Conservation (phyloP, 2,329 filamentous ascomycete genomes). For the Lachnellula arida region DNA sequence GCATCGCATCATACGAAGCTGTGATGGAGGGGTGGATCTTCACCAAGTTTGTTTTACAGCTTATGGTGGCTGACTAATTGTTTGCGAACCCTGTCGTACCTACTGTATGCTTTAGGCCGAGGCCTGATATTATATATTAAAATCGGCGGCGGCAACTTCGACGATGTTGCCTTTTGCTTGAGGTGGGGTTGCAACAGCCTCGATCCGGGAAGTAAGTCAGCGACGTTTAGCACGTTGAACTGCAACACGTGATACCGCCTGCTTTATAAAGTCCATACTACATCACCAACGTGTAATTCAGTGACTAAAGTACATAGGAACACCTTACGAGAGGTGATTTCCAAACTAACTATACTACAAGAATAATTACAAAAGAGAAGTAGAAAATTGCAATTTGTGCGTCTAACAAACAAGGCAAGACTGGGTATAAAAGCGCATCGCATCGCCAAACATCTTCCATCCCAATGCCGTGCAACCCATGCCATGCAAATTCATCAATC, state of each 20-base stretch:
- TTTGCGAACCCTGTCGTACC: not conserved
- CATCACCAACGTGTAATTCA: too few species aligned
- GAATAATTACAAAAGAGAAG: conserved; percentile 16
- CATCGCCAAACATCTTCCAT: conserved; percentile 3
- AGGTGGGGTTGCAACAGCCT: too few species aligned
- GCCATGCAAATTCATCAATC: conserved; percentile 10
- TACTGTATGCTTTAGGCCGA: too few species aligned
- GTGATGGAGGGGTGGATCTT: not conserved
- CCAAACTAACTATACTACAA: conserved; percentile 13
- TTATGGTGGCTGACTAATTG: not conserved
- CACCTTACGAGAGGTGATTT: too few species aligned
- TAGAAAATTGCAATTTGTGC: conserved; percentile 14
- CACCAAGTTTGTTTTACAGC: not conserved
- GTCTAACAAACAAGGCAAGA: conserved; percentile 15
- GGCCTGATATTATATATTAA: too few species aligned
- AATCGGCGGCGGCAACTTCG: too few species aligned
- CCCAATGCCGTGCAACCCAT: conserved; percentile 3
- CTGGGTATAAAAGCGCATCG: conserved; percentile 21
- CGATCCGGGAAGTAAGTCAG: too few species aligned
- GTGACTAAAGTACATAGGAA: too few species aligned
- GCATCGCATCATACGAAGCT: not conserved
- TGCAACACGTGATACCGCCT: too few species aligned
- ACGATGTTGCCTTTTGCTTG: too few species aligned
- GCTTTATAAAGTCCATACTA: too few species aligned
- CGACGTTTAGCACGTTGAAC: too few species aligned